Evolutionary conservation across 139 green algal species (phyloP), one percentile per base, ranked within the genome.

Genomic region (Cymbomonas tetramitiformis): DNA sequence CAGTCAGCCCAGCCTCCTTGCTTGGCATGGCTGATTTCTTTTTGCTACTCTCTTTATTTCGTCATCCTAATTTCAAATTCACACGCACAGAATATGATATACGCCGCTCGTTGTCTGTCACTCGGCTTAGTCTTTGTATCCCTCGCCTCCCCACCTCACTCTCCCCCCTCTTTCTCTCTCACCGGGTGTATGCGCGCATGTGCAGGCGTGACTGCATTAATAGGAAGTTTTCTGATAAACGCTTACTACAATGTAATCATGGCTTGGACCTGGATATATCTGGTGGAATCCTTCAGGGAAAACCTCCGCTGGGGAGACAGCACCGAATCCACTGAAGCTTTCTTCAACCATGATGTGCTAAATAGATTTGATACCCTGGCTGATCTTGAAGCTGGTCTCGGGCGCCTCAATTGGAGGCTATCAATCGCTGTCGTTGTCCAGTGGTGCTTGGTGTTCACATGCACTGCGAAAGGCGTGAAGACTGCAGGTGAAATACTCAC

Each of bases 241-340:
- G 10, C 3, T 24, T 61, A 61, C 34, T 61, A 61, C 52, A 9
- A 41, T 25, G 34, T 32, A 21, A 49, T 61, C 52, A 28, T 61
- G 31, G 18, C 19, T 23, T 61, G 52, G 52, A 15, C 4, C 6
- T 61, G 52, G 52, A 3, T 49, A 23, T 61, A 33, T 24, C 21
- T 61, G 18, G 10, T 34, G 5, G 10, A 39, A 12, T 50, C 52
- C 4, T 33, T 49, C 12, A 5, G 2, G 12, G 4, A 36, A 38
- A 8, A n/a, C 15, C 32, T 61, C 6, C 52, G 38, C 3, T 61
- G 32, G 31, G 7, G 18, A 10, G 52, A 41, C 26, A 33, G 51
- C 18, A 28, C 4, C n/a, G n/a, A n/a, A n/a, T n/a, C n/a, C 3
- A 32, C 4, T n/a, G 29, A 10, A 18, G 26, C 28, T n/a, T 43